A percentile compares a stretch with the other conserved stretches of the same genome.
These are phyloP conservation scores for Phytopythium aichiense DNA, from an alignment of 352 stramenopile genomes.

Conservation along the genomic window DNA sequence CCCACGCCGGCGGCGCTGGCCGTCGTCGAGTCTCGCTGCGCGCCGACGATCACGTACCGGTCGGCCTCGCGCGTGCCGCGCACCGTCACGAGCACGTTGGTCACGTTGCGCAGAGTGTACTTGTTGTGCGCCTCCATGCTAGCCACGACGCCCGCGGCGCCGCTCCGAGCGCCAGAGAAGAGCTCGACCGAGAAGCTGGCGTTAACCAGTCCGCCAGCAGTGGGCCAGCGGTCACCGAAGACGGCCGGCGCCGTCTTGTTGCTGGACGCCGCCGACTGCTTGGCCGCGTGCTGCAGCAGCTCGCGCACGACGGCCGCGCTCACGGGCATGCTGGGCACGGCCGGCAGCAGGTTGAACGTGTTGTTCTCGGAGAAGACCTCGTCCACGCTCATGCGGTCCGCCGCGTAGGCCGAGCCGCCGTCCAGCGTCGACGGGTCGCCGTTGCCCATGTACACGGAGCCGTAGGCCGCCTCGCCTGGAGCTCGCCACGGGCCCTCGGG, in stretches of 20 bases:
- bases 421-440: slow-evolving; percentile 76
- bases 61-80: slow-evolving; percentile 66
- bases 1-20: slow-evolving; percentile 63
- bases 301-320: slow-evolving; percentile 52
- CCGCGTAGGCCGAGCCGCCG: slow-evolving; percentile 43
- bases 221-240: slow-evolving; percentile 31
- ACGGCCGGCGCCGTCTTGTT: slow-evolving; percentile 34
- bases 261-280: slow-evolving; percentile 7
- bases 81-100: slow-evolving; percentile 76
- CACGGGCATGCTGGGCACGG: slow-evolving; percentile 68
- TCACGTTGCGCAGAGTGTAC: slow-evolving; percentile 68
- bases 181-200: slow-evolving; percentile 18
- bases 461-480: slow-evolving; percentile 48
- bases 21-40: slow-evolving; percentile 63
- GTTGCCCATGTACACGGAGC: slow-evolving; percentile 83
- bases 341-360: slow-evolving; percentile 78
- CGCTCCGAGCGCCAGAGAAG: neutral
- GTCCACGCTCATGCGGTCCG: slow-evolving; percentile 69
- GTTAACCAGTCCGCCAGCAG: slow-evolving; percentile 21
- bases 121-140: slow-evolving; percentile 64
- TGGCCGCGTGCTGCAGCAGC: slow-evolving; percentile 30
- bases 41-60: slow-evolving; percentile 72
- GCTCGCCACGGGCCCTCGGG: slow-evolving; percentile 70
- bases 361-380: slow-evolving; percentile 79
- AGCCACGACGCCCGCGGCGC: slow-evolving; percentile 12